Conservation (phyloP, 106 monocot genomes). For the Vanilla planifolia region DNA sequence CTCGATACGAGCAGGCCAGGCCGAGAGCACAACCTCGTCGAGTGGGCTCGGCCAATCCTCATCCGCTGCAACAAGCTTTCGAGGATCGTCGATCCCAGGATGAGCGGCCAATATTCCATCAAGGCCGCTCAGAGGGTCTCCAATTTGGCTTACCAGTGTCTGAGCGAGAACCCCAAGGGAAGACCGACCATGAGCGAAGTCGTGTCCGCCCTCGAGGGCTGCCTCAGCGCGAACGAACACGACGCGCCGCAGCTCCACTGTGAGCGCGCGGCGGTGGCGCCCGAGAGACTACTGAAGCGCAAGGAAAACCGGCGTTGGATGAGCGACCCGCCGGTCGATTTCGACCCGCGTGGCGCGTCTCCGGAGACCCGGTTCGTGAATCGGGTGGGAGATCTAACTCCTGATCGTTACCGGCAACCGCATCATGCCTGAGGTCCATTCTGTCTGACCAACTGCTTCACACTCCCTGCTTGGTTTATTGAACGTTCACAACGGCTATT, state of each 20-base stretch:
- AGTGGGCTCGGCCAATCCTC: slow-evolving; percentile 55
- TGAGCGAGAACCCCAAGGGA: slow-evolving; percentile 46
- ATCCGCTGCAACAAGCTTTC: slow-evolving; percentile 39
- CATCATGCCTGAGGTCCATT: too few species aligned
- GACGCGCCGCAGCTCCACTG: neutral
- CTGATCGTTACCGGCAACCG: too few species aligned
- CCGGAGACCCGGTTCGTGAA: too few species aligned
- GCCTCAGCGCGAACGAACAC: neutral
- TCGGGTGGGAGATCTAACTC: too few species aligned
- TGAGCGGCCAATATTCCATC: slow-evolving; percentile 50
- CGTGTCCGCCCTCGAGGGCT: slow-evolving; percentile 31
- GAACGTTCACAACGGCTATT: too few species aligned
- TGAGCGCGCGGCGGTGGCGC: neutral
- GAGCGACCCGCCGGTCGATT: too few species aligned
- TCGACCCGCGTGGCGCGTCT: too few species aligned
- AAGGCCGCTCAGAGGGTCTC: slow-evolving; percentile 27
- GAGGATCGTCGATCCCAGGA: slow-evolving; percentile 52
- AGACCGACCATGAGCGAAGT: slow-evolving; percentile 55
- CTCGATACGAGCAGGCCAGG: slow-evolving; percentile 41
- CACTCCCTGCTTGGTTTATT: too few species aligned
- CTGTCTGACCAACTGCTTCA: too few species aligned
- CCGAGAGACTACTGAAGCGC: too few species aligned
- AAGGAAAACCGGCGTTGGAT: too few species aligned
- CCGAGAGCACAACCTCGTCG: slow-evolving; percentile 42
- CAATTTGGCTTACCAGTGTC: slow-evolving; percentile 48